Evolutionary conservation across 305 asterid genomes (phyloP).

Genomic region (Plantago coronopus): DNA sequence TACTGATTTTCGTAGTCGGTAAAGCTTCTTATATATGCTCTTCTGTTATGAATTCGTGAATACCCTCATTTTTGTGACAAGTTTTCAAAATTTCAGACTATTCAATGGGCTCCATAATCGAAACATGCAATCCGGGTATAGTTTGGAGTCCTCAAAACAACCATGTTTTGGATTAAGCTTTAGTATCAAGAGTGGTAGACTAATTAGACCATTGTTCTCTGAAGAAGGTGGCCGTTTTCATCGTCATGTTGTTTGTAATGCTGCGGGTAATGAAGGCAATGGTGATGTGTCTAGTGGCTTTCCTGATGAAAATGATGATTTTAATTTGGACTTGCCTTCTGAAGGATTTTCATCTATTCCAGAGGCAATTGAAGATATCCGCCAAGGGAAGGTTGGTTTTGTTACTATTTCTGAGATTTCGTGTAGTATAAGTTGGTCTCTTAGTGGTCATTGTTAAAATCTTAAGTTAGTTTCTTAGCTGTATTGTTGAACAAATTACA

Average conservation of each 20-base stretch:
- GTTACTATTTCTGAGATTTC: conserved; percentile 4
- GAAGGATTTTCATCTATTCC: conserved; percentile 66
- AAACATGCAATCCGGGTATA: conserved; percentile 32
- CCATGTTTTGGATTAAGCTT: conserved; percentile 29
- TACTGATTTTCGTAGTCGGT: not conserved
- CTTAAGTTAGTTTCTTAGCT: conserved; percentile 9
- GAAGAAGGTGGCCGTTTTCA: conserved; percentile 30
- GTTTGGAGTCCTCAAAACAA: conserved; percentile 31
- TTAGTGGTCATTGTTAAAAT: not conserved
- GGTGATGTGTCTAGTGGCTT: conserved; percentile 44
- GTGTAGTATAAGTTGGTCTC: not conserved
- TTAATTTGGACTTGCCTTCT: conserved; percentile 68
- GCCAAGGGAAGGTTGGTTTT: conserved; percentile 69
- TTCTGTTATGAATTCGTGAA: not conserved
- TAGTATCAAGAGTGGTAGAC: conserved; percentile 33
- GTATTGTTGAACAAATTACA: conserved; percentile 30
- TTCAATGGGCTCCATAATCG: conserved; percentile 47
- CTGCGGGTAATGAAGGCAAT: conserved; percentile 26
- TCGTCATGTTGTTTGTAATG: conserved; percentile 24
- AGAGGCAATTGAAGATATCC: conserved; percentile 82
- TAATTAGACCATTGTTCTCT: conserved; percentile 31
- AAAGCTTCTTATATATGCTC: not conserved
- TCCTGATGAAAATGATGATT: conserved; percentile 45
- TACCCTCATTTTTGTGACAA: conserved; percentile 28
- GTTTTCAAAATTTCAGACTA: conserved; percentile 35